These are phyloP conservation scores for Cyberlindnera americana DNA, from an alignment of 805 yeast genomes.

Conservation along the genomic window DNA sequence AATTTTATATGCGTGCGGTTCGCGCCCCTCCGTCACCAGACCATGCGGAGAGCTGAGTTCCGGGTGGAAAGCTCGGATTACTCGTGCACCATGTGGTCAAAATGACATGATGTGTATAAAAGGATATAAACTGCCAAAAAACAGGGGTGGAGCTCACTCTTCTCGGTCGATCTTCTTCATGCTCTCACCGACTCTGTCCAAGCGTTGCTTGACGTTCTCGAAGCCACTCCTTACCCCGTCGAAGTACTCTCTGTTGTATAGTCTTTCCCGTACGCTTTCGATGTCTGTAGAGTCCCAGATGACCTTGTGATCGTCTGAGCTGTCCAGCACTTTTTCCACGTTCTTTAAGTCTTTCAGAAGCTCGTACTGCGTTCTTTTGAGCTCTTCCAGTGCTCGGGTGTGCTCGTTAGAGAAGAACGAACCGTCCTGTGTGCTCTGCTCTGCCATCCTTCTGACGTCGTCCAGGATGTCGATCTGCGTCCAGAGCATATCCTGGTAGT, in stretches of 20 bases:
- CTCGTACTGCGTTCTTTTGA: constrained; percentile 19
- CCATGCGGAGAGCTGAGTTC: constrained; percentile 13
- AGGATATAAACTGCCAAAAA: too few species aligned
- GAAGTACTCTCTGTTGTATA: constrained; percentile 50
- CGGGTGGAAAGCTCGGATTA: too few species aligned
- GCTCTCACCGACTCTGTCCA: constrained; percentile 51
- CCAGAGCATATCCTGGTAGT: constrained; percentile 77
- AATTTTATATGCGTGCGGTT: not conserved
- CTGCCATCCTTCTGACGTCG: constrained; percentile 53
- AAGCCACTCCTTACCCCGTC: constrained; percentile 48
- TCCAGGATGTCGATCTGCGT: constrained; percentile 83
- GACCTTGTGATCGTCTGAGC: constrained; percentile 14
- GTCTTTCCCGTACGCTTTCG: constrained; percentile 31
- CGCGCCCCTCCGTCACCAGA: constrained; percentile 10
- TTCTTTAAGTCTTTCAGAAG: constrained; percentile 22
- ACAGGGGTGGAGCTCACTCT: too few species aligned
- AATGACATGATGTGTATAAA: too few species aligned
- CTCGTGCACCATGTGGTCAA: too few species aligned
- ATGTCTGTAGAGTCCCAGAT: constrained; percentile 26
- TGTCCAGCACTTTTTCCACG: constrained; percentile 13
- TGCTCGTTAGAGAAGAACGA: constrained; percentile 14
- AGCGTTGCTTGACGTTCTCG: constrained; percentile 42
- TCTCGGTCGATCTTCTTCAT: constrained; percentile 20
- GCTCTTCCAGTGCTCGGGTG: constrained; percentile 11
- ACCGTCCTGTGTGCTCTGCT: constrained; percentile 16